phyloP scores from a whole-genome alignment of 805 yeast genomes.

The Diddensiella santjacobensis region DNA sequence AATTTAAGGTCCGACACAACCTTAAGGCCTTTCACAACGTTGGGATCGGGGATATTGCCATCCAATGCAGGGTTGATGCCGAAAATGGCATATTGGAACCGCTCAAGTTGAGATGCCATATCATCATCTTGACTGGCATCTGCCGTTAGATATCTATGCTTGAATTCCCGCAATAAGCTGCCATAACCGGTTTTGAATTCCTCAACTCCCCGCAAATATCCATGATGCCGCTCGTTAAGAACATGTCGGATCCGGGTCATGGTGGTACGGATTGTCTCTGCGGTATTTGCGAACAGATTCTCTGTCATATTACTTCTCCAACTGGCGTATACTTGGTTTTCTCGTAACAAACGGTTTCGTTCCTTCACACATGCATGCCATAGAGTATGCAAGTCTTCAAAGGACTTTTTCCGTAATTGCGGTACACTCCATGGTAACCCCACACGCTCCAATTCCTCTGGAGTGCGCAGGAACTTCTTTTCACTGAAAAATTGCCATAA shows the following conservation, averaged over 20 bases:
- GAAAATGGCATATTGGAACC: conserved; percentile 77
- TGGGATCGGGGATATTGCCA: conserved; percentile 53
- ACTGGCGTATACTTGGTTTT: conserved; percentile 54
- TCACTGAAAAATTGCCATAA: conserved; percentile 86
- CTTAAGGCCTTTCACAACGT: conserved; percentile 63
- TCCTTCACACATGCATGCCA: conserved; percentile 89
- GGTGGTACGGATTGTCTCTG: conserved; percentile 50
- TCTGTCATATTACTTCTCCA: conserved; percentile 29
- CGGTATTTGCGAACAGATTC: conserved; percentile 32
- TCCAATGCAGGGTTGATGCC: conserved; percentile 75
- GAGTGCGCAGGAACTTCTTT: conserved; percentile 55
- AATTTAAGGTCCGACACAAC: conserved; percentile 67
- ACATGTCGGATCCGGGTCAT: conserved; percentile 85
- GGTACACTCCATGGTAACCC: conserved; percentile 82
- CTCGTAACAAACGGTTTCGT: conserved; percentile 74
- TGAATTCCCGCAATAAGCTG: conserved; percentile 54
- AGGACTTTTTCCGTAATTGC: conserved; percentile 85
- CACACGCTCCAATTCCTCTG: conserved; percentile 41
- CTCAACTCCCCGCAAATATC: conserved; percentile 56
- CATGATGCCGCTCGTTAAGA: conserved; percentile 76
- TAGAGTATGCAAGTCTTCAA: conserved; percentile 83
- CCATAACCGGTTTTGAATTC: conserved; percentile 43
- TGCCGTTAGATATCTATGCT: conserved; percentile 50
- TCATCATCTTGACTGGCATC: conserved; percentile 53
- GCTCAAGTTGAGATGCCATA: conserved; percentile 63